These are phyloP conservation scores for Phycomyces blakesleeanus DNA, from an alignment of 192 early-diverging fungal genomes.

Conservation along the genomic window DNA sequence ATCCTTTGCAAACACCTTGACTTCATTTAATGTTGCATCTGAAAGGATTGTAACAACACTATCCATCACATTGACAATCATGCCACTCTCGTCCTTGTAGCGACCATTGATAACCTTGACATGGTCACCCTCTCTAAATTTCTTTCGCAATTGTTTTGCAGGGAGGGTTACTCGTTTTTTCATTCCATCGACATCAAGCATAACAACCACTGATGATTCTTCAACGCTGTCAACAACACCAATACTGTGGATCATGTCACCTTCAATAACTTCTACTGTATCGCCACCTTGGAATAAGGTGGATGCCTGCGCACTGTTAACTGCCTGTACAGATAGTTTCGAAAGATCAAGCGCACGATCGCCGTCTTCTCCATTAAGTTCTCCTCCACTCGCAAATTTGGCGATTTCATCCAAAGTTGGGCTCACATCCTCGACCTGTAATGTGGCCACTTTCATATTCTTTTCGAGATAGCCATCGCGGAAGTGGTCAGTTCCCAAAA, in stretches of 20 bases:
- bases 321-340: constrained; percentile 37
- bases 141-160: constrained; percentile 76
- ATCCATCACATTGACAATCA: constrained; percentile 83
- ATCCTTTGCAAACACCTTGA: constrained; percentile 89
- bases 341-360: constrained; percentile 31
- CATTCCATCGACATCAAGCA: constrained; percentile 55
- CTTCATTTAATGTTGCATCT: constrained; percentile 63
- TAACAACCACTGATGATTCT: constrained; percentile 68
- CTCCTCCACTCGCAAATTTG: constrained; percentile 68
- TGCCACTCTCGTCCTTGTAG: constrained; percentile 80
- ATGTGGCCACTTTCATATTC: constrained; percentile 63
- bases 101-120: constrained; percentile 89
- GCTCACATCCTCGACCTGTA: constrained; percentile 66
- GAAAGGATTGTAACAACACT: constrained; percentile 77
- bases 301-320: constrained; percentile 47
- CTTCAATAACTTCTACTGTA: constrained; percentile 78
- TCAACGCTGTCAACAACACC: constrained; percentile 77
- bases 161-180: constrained; percentile 56
- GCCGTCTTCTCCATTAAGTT: constrained; percentile 61
- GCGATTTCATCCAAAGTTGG: constrained; percentile 93
- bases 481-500: constrained; percentile 58
- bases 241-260: constrained; percentile 73
- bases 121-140: constrained; percentile 89
- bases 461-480: constrained; percentile 83
- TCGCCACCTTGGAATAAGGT: constrained; percentile 75